Percentiles rank a stretch among this genome's conserved stretches.
Evolutionary conservation across 768 basidiomycete species (phyloP).

Genomic region (Boletus rubescentipes): DNA sequence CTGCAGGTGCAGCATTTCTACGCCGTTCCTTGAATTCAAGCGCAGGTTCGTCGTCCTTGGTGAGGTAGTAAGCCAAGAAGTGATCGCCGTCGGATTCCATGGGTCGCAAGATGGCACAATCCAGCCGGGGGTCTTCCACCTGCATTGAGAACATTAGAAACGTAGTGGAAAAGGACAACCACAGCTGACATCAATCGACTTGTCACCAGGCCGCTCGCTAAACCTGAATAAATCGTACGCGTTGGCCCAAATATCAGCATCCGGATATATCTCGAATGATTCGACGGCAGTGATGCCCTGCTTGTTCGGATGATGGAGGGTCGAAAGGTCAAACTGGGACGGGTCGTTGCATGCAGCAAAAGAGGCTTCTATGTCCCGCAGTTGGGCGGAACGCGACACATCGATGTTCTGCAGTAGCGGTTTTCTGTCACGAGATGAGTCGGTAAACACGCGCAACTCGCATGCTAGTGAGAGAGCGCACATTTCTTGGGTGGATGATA

Average conservation of each 20-base stretch:
- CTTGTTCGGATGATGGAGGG: constrained; percentile 78
- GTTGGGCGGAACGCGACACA: constrained; percentile 70
- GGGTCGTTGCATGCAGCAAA: constrained; percentile 57
- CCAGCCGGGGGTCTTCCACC: constrained; percentile 77
- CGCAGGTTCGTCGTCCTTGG: constrained; percentile 70
- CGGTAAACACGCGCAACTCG: neutral
- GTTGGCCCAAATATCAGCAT: constrained; percentile 85
- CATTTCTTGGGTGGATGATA: constrained; percentile 50
- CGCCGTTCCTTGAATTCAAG: constrained; percentile 62
- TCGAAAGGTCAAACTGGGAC: constrained; percentile 55
- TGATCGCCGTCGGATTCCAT: constrained; percentile 89
- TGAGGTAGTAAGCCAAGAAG: constrained; percentile 83
- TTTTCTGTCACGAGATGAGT: constrained; percentile 39
- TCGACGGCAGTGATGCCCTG: constrained; percentile 72
- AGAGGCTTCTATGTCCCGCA: constrained; percentile 76
- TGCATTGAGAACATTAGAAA: constrained; percentile 25
- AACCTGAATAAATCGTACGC: constrained; percentile 86
- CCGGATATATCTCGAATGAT: constrained; percentile 81
- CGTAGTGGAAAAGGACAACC: neutral
- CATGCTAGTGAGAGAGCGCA: constrained; percentile 32
- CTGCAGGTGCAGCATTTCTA: constrained; percentile 39
- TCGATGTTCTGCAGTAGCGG: constrained; percentile 54
- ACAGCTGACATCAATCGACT: constrained; percentile 57
- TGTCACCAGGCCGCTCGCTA: constrained; percentile 83
- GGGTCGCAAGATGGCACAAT: constrained; percentile 82